Conservation (phyloP, 2,329 filamentous ascomycete genomes). For the Exophiala sp. region DNA sequence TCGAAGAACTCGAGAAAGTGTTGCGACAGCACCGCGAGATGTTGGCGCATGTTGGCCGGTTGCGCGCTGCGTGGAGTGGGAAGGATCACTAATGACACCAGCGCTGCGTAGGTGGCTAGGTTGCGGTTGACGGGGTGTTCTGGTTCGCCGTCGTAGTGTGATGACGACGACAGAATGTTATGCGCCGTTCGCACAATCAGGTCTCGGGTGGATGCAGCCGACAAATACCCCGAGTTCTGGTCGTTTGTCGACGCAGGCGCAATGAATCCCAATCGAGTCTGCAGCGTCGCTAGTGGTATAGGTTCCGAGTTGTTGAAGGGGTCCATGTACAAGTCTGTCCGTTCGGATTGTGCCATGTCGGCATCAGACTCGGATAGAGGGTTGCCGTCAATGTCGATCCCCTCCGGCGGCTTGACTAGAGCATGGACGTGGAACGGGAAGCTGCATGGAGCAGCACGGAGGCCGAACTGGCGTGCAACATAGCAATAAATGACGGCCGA, state of each 20-base stretch:
- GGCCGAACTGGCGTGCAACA: constrained; percentile 64
- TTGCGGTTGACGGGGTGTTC: constrained; percentile 48
- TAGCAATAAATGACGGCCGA: constrained; percentile 82
- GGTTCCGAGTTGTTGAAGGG: constrained; percentile 68
- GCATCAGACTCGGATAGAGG: constrained; percentile 28
- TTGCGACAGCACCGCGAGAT: constrained; percentile 59
- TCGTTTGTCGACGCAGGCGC: constrained; percentile 29
- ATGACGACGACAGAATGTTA: constrained; percentile 72
- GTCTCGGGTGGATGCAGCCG: constrained; percentile 57
- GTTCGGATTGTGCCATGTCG: constrained; percentile 8
- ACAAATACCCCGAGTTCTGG: constrained; percentile 51
- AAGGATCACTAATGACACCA: constrained; percentile 64
- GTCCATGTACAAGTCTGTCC: constrained; percentile 63
- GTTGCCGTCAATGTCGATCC: constrained; percentile 53
- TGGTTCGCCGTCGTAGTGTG: constrained; percentile 43
- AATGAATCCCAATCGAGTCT: constrained; percentile 52
- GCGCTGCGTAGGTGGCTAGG: constrained; percentile 62
- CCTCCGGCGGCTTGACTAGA: constrained; percentile 60
- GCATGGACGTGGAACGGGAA: constrained; percentile 82
- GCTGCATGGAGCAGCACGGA: constrained; percentile 71
- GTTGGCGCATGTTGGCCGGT: constrained; percentile 53
- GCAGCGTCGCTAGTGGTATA: constrained; percentile 55
- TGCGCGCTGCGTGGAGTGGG: constrained; percentile 38
- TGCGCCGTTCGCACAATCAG: constrained; percentile 70
- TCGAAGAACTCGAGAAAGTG: constrained; percentile 60